Evolutionary conservation across 106 monocot genomes (phyloP).

Genomic region (Allium sativum): DNA sequence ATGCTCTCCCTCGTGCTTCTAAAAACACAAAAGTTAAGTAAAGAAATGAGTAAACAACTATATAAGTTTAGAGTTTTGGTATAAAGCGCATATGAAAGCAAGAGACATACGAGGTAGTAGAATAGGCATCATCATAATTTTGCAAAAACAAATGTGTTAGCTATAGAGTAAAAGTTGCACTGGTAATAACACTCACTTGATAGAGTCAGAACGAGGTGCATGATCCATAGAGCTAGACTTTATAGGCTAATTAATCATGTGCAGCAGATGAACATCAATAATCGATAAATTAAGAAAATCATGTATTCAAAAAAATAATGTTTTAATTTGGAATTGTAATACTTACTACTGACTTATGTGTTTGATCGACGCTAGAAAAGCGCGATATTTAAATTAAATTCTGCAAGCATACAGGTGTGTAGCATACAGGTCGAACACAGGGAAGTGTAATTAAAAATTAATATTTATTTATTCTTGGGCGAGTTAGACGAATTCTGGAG

Average conservation of each 20-base stretch:
- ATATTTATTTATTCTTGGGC: too few relatives aligned
- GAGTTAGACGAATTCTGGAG: too few relatives aligned
- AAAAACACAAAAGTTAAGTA: neutral
- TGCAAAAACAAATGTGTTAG: neutral
- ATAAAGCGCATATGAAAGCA: constrained; percentile 1
- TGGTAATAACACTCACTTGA: constrained; percentile 20
- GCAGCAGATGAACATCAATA: constrained; percentile 3
- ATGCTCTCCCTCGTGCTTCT: constrained; percentile 37
- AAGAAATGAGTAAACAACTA: too few relatives aligned
- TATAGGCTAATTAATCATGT: constrained; percentile 20
- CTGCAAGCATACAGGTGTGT: too few relatives aligned
- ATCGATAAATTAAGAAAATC: neutral
- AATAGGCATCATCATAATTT: constrained; percentile 37
- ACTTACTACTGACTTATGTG: constrained; percentile 21
- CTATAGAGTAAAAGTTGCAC: neutral
- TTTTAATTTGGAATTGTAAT: neutral
- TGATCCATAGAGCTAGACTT: constrained; percentile 31
- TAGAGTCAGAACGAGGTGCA: constrained; percentile 16
- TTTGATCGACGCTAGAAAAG: too few relatives aligned
- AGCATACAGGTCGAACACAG: too few relatives aligned
- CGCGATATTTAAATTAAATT: too few relatives aligned
- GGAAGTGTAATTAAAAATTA: too few relatives aligned
- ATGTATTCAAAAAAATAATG: neutral
- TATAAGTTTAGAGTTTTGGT: too few relatives aligned
- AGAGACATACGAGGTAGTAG: constrained; percentile 39